Percentiles rank a stretch among this genome's conserved stretches.
Conservation (phyloP, 306 rosid species). For the Delonix regia region DNA sequence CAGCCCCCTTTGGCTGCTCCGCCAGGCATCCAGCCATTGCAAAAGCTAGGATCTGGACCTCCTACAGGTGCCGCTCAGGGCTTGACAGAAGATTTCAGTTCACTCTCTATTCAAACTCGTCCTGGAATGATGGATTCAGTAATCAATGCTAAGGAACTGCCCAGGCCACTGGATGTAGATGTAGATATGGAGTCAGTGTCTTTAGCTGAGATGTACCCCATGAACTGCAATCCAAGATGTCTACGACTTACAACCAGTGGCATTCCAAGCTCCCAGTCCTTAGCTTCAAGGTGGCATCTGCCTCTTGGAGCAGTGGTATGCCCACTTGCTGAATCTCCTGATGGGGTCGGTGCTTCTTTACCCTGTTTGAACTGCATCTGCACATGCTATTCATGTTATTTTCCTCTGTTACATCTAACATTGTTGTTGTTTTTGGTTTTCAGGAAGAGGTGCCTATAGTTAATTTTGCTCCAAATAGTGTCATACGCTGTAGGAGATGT, state of each 20-base stretch:
- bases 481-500: conserved; percentile 96
- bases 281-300: conserved; percentile 96
- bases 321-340: conserved; percentile 92
- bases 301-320: conserved; percentile 98
- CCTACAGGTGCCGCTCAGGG: conserved; percentile 71
- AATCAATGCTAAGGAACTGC: conserved; percentile 72
- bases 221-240: conserved; percentile 78
- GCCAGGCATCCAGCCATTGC: conserved; percentile 62
- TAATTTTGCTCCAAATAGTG: conserved; percentile 78
- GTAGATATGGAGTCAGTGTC: conserved; percentile 74
- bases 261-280: conserved; percentile 91
- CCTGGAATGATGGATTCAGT: conserved; percentile 87
- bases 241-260: conserved; percentile 82
- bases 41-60: conserved; percentile 59
- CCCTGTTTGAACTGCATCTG: conserved; percentile 22
- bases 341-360: conserved; percentile 68
- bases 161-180: conserved; percentile 87
- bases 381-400: conserved; percentile 4
- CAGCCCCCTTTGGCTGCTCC: conserved; percentile 60
- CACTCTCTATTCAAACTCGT: conserved; percentile 76
- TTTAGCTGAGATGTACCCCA: conserved; percentile 60
- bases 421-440: conserved; percentile 29
- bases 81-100: conserved; percentile 80
- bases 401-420: conserved; percentile 28
- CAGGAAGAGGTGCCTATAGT: conserved; percentile 96